Evolutionary conservation across 306 rosid genomes (phyloP).

Genomic region (Cyclanthera cordifolia): DNA sequence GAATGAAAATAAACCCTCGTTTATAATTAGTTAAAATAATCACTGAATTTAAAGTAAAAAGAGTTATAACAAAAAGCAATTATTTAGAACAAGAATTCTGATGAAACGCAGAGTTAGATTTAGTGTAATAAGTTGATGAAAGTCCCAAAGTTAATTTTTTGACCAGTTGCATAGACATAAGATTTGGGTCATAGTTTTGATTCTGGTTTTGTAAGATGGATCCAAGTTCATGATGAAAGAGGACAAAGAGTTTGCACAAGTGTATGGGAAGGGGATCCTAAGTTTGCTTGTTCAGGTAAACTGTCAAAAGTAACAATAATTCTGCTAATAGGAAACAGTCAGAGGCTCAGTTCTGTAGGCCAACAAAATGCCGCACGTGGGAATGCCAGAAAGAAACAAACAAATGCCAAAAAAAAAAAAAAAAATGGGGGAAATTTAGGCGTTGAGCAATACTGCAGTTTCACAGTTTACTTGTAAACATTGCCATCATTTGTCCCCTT

Average conservation of each 20-base stretch:
- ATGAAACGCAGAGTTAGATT: background rate
- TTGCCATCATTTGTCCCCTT: slow-evolving; percentile 4
- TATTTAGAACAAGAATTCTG: background rate
- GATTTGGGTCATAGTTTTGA: too few species aligned
- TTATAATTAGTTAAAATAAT: too few species aligned
- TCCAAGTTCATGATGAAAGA: slow-evolving; percentile 4
- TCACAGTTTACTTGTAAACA: slow-evolving; percentile 8
- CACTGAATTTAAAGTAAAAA: too few species aligned
- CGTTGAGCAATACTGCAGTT: slow-evolving; percentile 2
- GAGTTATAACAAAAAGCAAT: too few species aligned
- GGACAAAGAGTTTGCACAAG: slow-evolving; percentile 16
- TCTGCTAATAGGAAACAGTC: background rate
- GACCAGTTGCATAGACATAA: too few species aligned
- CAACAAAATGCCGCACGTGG: slow-evolving; percentile 16
- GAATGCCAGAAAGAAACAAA: slow-evolving; percentile 12
- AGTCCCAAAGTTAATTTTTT: background rate
- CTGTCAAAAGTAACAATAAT: slow-evolving; percentile 10
- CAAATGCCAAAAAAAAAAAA: background rate
- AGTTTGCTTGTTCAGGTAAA: slow-evolving; percentile 17
- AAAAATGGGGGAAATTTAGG: slow-evolving; percentile 13
- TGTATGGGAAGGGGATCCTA: slow-evolving; percentile 13
- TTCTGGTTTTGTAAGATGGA: too few species aligned
- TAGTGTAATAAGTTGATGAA: background rate
- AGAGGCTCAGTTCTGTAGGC: slow-evolving; percentile 10
- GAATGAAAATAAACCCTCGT: too few species aligned